Evolutionary conservation across 2,329 filamentous ascomycete genomes (phyloP), one percentile per base, ranked within the genome.

Genomic region (Herpotrichia juniperi): DNA sequence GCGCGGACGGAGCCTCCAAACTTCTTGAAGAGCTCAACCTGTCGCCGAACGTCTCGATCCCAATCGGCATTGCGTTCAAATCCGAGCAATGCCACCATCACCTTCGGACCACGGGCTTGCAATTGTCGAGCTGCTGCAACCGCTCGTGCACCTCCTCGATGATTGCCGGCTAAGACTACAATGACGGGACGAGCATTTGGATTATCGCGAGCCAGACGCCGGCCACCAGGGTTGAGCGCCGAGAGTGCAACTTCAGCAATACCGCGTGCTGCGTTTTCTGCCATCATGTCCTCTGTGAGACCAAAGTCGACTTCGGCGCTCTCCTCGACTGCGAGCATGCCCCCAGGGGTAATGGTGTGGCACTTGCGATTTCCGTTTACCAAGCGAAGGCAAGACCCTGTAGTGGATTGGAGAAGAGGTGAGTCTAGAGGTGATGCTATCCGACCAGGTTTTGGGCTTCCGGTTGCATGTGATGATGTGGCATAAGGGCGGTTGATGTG

Each of bases 141-240:
- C 2, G 92, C 91, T 52, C 93, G 84, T 31, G 90, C 87, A 32
- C 93, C 93, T 1, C 88, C 92, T 60, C 91, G 91, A 73, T 96
- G 93, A 72, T 97, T 97, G n/a, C 94, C 93, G 0, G 91, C 93
- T n/a, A 97, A 81, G 6, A 97, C 85, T 19, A 96, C 86, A 44
- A 88, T 79, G 6, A 85, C 82, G 0, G 83, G 81, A 25, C 80
- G 76, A 14, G 79, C 74, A 31, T 79, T 76, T 43, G 78, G 75
- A 45, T 75, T 69, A 12, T 76, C 68, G 59, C 78, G 43, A 69
- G 81, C 42, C 77, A 83, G 42, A 81, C 80, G 73, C 78, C 85
- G 68, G 81, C 83, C 44, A 81, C 86, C 52, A 80, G 78, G 73
- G 59, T 80, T 74, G 40, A 96, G 78, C 10, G 90, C 84, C 44